Evolutionary conservation across 192 early-diverging fungal genomes (phyloP), one percentile per base, ranked within the genome.

Genomic region (Powellomyces hirtus): DNA sequence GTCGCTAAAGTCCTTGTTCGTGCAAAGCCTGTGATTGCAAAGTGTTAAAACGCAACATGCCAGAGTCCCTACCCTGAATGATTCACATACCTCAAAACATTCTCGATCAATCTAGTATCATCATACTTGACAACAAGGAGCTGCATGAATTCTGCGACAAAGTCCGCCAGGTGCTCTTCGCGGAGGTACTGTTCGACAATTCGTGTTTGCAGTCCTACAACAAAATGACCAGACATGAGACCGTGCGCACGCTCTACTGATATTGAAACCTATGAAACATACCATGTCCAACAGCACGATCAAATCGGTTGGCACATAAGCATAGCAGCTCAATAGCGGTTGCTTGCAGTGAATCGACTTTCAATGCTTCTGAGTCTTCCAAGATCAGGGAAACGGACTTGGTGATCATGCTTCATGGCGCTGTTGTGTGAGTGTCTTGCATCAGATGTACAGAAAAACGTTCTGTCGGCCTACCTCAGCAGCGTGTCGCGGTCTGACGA

Each of bases 241-340:
- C 26, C 52, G 52, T 53, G 7, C 11, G 11, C 8, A 10, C 24
- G 26, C n/a, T 22, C 24, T 7, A 18, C n/a, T n/a, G n/a, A 33
- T 33, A 5, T 33, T 6, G 7, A 56, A 8, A 13, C n/a, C 22
- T 2, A 22, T 1, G 30, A 24, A 18, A 7, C 70, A 22, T 62
- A 71, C 71, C 71, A 51, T 73, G 57, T 35, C 64, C 45, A 6
- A 66, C 22, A 33, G 82, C 85, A 5, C 89, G 84, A 66, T 94
- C 89, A 70, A 93, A 92, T 45, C 86, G 80, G 49, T 88, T 90
- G 22, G 92, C 86, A 68, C 90, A 90, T 5, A 92, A 60, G 62
- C 91, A 87, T 4, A 98, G 76, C 4, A 92, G 71, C 22, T 81
- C 76, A 72, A 90, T 93, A 0, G 90, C 71, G 1, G 66, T 65